Conservation (phyloP, 202 grass and related monocot species). For the Dendrocalamus latiflorus region DNA sequence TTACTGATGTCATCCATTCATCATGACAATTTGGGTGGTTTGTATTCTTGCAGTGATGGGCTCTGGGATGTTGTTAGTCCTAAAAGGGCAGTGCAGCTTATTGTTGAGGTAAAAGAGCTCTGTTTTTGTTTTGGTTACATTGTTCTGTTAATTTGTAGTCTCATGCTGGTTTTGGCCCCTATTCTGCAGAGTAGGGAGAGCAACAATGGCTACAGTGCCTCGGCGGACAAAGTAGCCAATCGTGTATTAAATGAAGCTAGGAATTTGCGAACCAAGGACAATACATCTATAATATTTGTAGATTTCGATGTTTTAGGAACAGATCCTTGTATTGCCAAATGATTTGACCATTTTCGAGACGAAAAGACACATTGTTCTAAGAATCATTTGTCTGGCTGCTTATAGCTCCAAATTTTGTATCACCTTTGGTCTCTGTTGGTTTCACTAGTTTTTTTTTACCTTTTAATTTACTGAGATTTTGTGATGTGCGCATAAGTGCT, state of each 20-base stretch:
- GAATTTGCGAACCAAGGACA: conserved; percentile 65
- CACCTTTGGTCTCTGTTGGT: background rate
- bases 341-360: conserved; percentile 17
- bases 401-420: conserved; percentile 25
- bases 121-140: background rate
- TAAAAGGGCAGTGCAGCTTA: conserved; percentile 56
- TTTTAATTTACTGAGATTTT: background rate
- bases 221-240: conserved; percentile 49
- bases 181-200: conserved; percentile 47
- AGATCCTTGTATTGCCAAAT: conserved; percentile 42
- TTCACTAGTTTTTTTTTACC: background rate
- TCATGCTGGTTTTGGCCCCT: background rate
- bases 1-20: background rate
- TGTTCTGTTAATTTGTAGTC: background rate
- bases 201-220: background rate
- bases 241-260: conserved; percentile 58
- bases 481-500: background rate
- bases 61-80: conserved; percentile 82
- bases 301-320: conserved; percentile 76
- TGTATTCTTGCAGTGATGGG: conserved; percentile 53
- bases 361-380: background rate
- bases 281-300: conserved; percentile 79
- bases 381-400: background rate
- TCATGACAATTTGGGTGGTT: background rate
- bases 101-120: conserved; percentile 46